These are phyloP conservation scores for Parascedosporium putredinis DNA, from an alignment of 2,329 filamentous ascomycete species.

Conservation along the genomic window DNA sequence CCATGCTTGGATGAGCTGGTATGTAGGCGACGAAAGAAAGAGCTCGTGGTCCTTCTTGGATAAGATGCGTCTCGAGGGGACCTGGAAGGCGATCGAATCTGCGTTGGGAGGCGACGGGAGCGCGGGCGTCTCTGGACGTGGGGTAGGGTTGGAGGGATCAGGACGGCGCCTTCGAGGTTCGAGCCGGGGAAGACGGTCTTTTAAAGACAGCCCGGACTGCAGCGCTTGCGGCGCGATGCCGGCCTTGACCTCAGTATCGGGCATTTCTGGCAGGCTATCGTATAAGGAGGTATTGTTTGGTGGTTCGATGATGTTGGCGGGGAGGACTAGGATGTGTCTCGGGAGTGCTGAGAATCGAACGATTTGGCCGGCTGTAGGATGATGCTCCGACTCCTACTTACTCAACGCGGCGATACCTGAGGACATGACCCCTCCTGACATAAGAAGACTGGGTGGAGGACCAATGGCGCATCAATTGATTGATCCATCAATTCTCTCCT, in stretches of 20 bases:
- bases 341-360: conserved; percentile 10
- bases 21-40: conserved; percentile 69
- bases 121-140: conserved; percentile 64
- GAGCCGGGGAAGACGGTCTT: conserved; percentile 54
- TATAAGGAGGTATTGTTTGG: conserved; percentile 17
- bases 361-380: no score
- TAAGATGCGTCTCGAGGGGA: conserved; percentile 70
- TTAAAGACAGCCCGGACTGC: conserved; percentile 28
- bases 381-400: neutral
- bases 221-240: conserved; percentile 16
- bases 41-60: conserved; percentile 69
- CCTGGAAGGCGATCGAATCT: conserved; percentile 48
- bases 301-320: conserved; percentile 1
- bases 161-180: conserved; percentile 50
- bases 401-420: no score
- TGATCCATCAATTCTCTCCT: no score
- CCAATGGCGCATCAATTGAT: no score
- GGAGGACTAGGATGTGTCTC: neutral
- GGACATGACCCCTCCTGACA: no score
- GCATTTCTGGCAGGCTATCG: conserved; percentile 8
- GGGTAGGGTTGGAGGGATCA: conserved; percentile 39
- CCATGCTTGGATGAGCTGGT: conserved; percentile 69
- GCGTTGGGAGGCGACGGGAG: conserved; percentile 59
- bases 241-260: neutral
- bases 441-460: no score